phyloP scores from a whole-genome alignment of 257 asterid genomes.

The Nicotiana benthamiana region DNA sequence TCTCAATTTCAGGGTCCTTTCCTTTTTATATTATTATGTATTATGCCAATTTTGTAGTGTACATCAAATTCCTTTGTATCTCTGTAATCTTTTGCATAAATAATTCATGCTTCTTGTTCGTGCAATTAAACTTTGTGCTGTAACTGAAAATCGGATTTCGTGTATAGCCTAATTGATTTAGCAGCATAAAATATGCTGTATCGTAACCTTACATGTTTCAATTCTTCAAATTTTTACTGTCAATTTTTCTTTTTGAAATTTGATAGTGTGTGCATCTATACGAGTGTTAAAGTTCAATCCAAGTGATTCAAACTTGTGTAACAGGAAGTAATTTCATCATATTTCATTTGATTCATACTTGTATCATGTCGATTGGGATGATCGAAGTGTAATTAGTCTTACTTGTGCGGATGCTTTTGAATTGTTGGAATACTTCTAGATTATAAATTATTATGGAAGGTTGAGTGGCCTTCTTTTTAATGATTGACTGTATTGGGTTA shows the following conservation, averaged over 20 bases:
- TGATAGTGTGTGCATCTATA: too few species aligned
- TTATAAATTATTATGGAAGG: background rate
- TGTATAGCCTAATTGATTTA: background rate
- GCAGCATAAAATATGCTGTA: background rate
- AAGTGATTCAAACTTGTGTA: too few species aligned
- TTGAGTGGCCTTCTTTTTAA: background rate
- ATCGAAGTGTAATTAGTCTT: background rate
- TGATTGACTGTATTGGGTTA: too few species aligned
- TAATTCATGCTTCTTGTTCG: background rate
- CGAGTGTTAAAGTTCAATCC: too few species aligned
- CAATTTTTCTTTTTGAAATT: too few species aligned
- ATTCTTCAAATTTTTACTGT: background rate
- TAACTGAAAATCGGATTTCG: background rate
- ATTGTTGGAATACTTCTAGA: background rate
- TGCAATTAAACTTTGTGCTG: background rate
- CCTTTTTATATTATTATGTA: background rate
- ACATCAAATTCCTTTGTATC: background rate
- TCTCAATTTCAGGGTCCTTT: background rate
- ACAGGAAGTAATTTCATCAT: too few species aligned
- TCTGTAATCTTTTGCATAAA: background rate
- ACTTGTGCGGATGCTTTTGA: background rate
- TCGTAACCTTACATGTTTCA: background rate
- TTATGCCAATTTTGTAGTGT: background rate
- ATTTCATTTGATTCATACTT: background rate
- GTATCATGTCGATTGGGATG: background rate